Percentiles rank a stretch among this genome's conserved stretches.
Evolutionary conservation across 1,284 basidiomycete genomes (phyloP).

Genomic region (Rhodotorula sp.): DNA sequence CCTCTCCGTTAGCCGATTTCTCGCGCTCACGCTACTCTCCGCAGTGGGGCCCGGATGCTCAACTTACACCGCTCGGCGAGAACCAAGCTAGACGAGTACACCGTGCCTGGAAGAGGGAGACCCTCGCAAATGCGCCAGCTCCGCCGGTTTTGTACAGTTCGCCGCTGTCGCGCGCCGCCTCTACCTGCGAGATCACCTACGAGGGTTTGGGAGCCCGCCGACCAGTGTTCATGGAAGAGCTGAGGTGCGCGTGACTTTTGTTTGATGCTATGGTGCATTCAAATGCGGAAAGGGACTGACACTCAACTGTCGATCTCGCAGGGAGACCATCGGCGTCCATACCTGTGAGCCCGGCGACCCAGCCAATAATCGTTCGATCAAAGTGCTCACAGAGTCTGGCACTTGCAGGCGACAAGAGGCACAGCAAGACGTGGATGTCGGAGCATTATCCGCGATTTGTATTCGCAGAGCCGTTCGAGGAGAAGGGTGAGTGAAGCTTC

Average conservation of each 20-base stretch:
- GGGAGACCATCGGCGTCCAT: conserved; percentile 68
- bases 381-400: background rate
- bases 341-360: conserved; percentile 55
- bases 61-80: conserved; percentile 66
- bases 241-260: conserved; percentile 13
- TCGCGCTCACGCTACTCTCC: background rate
- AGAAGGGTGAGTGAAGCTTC: conserved; percentile 51
- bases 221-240: conserved; percentile 56
- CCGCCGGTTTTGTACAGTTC: conserved; percentile 67
- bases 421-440: conserved; percentile 58
- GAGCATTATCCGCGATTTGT: conserved; percentile 61
- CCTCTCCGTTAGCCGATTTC: background rate
- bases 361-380: too few relatives aligned
- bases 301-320: background rate
- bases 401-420: conserved; percentile 59
- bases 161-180: conserved; percentile 69
- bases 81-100: conserved; percentile 63
- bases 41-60: conserved; percentile 63
- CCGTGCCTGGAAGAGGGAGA: conserved; percentile 62
- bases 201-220: too few relatives aligned
- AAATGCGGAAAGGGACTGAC: background rate
- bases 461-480: conserved; percentile 67
- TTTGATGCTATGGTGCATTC: background rate
- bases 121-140: conserved; percentile 58
- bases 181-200: conserved; percentile 68